Base-by-base conservation (phyloP, 768 basidiomycete genomes). In the Phylloporus sp. region DNA sequence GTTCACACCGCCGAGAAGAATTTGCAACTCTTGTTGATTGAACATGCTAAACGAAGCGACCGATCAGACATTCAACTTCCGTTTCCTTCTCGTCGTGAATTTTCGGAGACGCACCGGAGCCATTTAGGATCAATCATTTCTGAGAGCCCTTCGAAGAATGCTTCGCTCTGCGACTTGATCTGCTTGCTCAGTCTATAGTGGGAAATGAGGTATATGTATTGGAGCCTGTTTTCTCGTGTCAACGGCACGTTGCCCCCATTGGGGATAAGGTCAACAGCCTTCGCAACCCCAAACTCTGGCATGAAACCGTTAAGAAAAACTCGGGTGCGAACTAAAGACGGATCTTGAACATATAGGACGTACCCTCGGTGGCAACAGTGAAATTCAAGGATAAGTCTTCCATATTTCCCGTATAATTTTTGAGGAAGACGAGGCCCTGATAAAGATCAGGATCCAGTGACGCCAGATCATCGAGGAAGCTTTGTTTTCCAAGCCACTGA, bases 1-100 rank as follows among this genome's bases (percentile, higher is more conserved):
- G 53, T 95, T 88, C 28, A 89, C 88, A 7, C 91, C 93, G 0
- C 95, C 95, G 6, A 99, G 76, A 1, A 98, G 74, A 43, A 95
- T 86, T 65, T 94, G 93, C 4, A 97, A 75, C 68, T 98, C 97
- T 64, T 91, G 88, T 58, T 95, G 95, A 67, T 97, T 95, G 72
- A 98, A 99, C 91, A 98, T 95, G 40, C 92, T 90, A 55, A 44
- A 41, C 15, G 34, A 41, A 58, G 32, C 15, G 22, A 49, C 34
- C 18, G 8, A 29, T 69, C 34, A 62, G 53, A 24, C 15, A 11
- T 27, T 31, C n/a, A 27, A 41, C 7, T 42, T 34, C 32, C 20
- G 31, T 11, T 29, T 44, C 26, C 16, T 12, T 20, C 23, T 13
- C 20, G 7, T 13, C 12, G 13, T 15, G 11, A 18, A 2, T 22